phyloP scores from a whole-genome alignment of 345 rosid species.

The Microcos paniculata region DNA sequence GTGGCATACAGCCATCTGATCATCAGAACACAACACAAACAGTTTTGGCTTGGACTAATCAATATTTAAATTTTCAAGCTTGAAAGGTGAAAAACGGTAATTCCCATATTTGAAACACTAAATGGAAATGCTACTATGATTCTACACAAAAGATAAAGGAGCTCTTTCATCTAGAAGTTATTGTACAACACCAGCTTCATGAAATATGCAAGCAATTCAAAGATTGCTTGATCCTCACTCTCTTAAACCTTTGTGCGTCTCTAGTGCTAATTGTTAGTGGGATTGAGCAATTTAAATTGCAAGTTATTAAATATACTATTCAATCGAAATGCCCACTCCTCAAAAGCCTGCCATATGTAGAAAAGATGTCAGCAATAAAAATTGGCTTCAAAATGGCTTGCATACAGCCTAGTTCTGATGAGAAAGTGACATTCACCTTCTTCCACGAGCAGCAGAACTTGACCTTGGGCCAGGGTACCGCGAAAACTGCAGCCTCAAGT shows the following conservation, averaged over 20 bases:
- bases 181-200: constrained; percentile 21
- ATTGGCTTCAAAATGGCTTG: constrained; percentile 10
- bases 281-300: constrained; percentile 16
- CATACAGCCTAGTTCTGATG: constrained; percentile 17
- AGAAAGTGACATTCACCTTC: constrained; percentile 46
- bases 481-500: constrained; percentile 70
- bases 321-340: constrained; percentile 13
- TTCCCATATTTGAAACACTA: not conserved
- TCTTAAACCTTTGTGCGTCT: constrained; percentile 11
- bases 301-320: constrained; percentile 6
- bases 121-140: not conserved
- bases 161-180: constrained; percentile 1
- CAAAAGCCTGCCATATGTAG: not conserved
- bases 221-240: constrained; percentile 12
- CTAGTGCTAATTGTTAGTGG: constrained; percentile 13
- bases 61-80: not conserved
- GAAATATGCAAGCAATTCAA: constrained; percentile 14
- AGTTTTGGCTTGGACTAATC: not conserved
- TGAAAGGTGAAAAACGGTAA: not conserved
- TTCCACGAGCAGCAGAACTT: constrained; percentile 53
- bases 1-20: not conserved
- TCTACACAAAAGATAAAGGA: constrained; percentile 2
- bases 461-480: constrained; percentile 72
- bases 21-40: not conserved
- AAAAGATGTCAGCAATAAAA: constrained; percentile 7